Evolutionary conservation across 495 filamentous ascomycete genomes (phyloP).

Genomic region (Melanomma pulvis-pyrius): DNA sequence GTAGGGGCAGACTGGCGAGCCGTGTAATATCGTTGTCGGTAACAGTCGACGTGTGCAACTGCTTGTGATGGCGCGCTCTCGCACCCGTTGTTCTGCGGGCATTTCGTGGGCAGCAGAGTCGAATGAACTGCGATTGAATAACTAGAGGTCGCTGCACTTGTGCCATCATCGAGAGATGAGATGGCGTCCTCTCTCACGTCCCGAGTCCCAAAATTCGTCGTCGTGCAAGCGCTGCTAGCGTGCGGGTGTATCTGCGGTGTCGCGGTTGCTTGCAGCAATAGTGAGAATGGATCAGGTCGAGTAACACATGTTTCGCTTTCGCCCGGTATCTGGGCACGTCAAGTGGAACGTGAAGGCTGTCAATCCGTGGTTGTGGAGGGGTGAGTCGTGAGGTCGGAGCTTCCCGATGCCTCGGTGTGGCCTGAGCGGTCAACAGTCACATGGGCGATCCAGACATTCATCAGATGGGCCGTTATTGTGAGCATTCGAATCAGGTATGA

Average conservation of each 20-base stretch:
- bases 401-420: not conserved
- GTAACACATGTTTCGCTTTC: not conserved
- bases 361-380: not conserved
- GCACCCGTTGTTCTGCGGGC: conserved; percentile 1
- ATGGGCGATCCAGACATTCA: no score
- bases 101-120: conserved; percentile 18
- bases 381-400: not conserved
- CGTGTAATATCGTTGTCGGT: conserved; percentile 73
- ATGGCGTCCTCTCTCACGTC: not conserved
- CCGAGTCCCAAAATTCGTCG: not conserved
- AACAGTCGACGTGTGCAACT: conserved; percentile 41
- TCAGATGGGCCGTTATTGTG: no score
- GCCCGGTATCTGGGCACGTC: not conserved
- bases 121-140: conserved; percentile 31
- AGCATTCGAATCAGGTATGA: no score
- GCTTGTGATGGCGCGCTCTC: not conserved
- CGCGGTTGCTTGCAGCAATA: not conserved
- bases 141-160: conserved; percentile 26
- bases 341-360: not conserved
- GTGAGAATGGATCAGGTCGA: not conserved
- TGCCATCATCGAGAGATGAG: conserved; percentile 10
- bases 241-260: not conserved
- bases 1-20: conserved; percentile 76
- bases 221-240: not conserved
- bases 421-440: conserved; percentile 13